Evolutionary conservation across 495 filamentous ascomycete genomes (phyloP), one percentile per base, ranked within the genome.

Genomic region (Cercophora newfieldiana): DNA sequence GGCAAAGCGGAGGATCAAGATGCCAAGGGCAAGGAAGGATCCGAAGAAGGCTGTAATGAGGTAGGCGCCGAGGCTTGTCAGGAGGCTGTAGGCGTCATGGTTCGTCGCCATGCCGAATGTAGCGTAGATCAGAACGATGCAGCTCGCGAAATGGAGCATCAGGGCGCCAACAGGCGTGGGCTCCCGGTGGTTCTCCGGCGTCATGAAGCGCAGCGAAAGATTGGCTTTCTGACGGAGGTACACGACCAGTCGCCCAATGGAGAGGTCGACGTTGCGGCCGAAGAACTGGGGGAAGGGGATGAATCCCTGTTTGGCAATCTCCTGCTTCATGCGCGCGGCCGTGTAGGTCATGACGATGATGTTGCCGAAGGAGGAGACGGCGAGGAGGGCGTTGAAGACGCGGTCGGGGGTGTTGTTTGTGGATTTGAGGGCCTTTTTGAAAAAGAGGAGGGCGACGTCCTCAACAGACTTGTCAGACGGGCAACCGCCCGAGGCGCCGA

Each of bases 241-340:
- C 44, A 26, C 28, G 6, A 31, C 68, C 19, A 57, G 29, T 37
- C 31, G 65, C 24, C 68, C 66, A 19, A 57, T 26, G 25, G 24
- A 28, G 26, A 57, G 75, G 22, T 68, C 74, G 37, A 66, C 67
- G 33, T 77, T 78, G 19, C 70, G 66, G 26, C 79, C 81, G 59
- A 86, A 80, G 63, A 83, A 76, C 18, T 71, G 71, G 3, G 80
- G 77, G 26, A 71, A 81, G 0, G 85, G 85, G 3, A 87, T 68
- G 53, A 84, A 73, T 2, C 82, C 82, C 65, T 84, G 80, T 66
- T 83, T 85, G 25, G 82, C 82, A 31, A 85, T 84, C 51, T 85
- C 82, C 66, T 85, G 83, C 69, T 84, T 86, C 55, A 85, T 82
- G 68, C 79, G 67, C 1, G 81, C 71, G 19, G 82, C 79, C 1